Percentiles rank a stretch among this genome's conserved stretches.
Conservation (phyloP, 2,329 filamentous ascomycete species). For the Ophiostoma piceae region DNA sequence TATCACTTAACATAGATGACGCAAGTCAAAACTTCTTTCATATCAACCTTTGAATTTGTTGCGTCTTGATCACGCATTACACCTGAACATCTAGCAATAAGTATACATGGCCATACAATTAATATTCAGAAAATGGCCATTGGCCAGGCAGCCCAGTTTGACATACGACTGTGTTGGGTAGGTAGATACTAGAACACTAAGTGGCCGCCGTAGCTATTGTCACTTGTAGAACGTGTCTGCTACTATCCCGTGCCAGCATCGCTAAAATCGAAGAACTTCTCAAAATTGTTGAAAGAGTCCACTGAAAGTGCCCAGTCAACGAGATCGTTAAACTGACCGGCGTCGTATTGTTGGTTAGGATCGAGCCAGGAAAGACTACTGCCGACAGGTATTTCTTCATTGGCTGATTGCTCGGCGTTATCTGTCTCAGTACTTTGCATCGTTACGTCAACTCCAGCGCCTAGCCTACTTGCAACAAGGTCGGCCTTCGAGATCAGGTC, state of each 20-base stretch:
- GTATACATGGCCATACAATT: too few species aligned
- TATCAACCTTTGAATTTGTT: too few species aligned
- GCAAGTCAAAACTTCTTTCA: too few species aligned
- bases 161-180: too few species aligned
- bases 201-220: too few species aligned
- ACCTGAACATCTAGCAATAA: too few species aligned
- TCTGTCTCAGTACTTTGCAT: not conserved
- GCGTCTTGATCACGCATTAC: too few species aligned
- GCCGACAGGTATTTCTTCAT: not conserved
- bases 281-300: not conserved
- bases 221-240: too few species aligned
- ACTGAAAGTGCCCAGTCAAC: not conserved
- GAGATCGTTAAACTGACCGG: not conserved
- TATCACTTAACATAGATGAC: too few species aligned
- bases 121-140: too few species aligned
- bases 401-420: not conserved
- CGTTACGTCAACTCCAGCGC: not conserved
- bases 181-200: too few species aligned
- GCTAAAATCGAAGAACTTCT: not conserved
- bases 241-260: not conserved
- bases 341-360: not conserved
- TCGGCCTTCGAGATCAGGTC: not conserved
- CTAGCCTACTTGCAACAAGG: not conserved
- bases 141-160: too few species aligned
- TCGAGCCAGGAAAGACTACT: not conserved